These are phyloP conservation scores for Termitomyces sp. DNA, from an alignment of 768 basidiomycete genomes.

Conservation along the genomic window DNA sequence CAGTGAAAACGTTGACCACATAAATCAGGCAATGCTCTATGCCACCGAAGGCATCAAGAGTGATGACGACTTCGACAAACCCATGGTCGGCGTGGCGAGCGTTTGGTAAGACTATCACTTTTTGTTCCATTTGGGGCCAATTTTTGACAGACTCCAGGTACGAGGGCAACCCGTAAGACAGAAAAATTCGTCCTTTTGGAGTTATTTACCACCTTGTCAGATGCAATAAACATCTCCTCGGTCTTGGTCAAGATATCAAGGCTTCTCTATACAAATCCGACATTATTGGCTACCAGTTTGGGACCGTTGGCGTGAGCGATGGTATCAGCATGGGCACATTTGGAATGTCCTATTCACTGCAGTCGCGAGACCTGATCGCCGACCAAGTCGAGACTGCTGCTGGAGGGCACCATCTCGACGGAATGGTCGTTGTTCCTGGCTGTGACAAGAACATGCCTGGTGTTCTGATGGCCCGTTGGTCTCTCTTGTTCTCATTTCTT, in stretches of 20 bases:
- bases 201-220: slow-evolving; percentile 32
- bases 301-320: slow-evolving; percentile 95
- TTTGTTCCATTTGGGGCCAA: background rate
- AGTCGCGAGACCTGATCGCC: slow-evolving; percentile 95
- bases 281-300: slow-evolving; percentile 95
- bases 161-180: slow-evolving; percentile 89
- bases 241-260: slow-evolving; percentile 83
- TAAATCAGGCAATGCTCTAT: slow-evolving; percentile 90
- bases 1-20: background rate
- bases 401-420: slow-evolving; percentile 96
- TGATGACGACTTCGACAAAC: slow-evolving; percentile 86
- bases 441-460: slow-evolving; percentile 99
- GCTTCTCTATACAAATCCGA: slow-evolving; percentile 63
- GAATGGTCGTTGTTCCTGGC: slow-evolving; percentile 94
- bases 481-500: slow-evolving; percentile 6
- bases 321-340: slow-evolving; percentile 97
- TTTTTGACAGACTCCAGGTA: slow-evolving; percentile 59
- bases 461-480: slow-evolving; percentile 89
- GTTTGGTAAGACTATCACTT: slow-evolving; percentile 69
- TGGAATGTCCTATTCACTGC: slow-evolving; percentile 94
- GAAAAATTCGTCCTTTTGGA: slow-evolving; percentile 25
- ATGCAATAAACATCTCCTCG: slow-evolving; percentile 92
- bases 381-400: slow-evolving; percentile 96
- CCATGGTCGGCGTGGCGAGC: slow-evolving; percentile 96
- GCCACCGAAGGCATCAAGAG: slow-evolving; percentile 88